Evolutionary conservation across 208 protist species (phyloP).

Genomic region (Leishmania lainsoni): DNA sequence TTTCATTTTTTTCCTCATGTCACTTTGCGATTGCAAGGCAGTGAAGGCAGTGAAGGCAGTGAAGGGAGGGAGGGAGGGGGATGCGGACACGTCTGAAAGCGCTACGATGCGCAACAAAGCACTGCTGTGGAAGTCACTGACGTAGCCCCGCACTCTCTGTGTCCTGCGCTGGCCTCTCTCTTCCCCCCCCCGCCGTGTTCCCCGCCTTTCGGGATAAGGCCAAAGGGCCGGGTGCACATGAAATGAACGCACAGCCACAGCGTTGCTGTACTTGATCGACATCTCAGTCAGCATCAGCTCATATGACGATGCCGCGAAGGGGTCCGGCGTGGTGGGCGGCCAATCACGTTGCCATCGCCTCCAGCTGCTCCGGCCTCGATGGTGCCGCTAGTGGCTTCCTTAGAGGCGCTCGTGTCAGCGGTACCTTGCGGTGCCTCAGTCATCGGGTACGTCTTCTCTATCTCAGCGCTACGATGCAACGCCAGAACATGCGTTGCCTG

Average conservation of each 20-base stretch:
- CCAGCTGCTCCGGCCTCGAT: neutral
- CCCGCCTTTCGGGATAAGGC: neutral
- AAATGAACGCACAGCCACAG: neutral
- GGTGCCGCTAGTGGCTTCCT: neutral
- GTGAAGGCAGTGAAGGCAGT: too few relatives aligned
- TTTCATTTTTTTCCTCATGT: neutral
- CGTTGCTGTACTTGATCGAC: neutral
- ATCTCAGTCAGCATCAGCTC: neutral
- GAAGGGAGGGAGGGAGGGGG: neutral
- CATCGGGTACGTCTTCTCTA: conserved; percentile 12
- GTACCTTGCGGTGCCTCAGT: neutral
- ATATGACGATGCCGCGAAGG: conserved; percentile 23
- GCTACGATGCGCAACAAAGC: neutral
- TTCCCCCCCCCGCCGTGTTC: neutral
- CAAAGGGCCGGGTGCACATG: neutral
- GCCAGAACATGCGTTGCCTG: conserved; percentile 44
- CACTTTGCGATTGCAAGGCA: neutral
- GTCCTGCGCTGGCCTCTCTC: neutral
- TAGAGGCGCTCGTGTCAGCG: neutral
- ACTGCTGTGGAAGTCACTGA: neutral
- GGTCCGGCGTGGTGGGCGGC: conserved; percentile 12
- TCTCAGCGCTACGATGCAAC: conserved; percentile 37
- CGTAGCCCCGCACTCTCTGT: neutral
- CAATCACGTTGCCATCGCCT: neutral
- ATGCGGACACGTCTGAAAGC: neutral